These are phyloP conservation scores for Pseudogymnoascus sp. DNA, from an alignment of 2,329 filamentous ascomycete species.

Conservation along the genomic window DNA sequence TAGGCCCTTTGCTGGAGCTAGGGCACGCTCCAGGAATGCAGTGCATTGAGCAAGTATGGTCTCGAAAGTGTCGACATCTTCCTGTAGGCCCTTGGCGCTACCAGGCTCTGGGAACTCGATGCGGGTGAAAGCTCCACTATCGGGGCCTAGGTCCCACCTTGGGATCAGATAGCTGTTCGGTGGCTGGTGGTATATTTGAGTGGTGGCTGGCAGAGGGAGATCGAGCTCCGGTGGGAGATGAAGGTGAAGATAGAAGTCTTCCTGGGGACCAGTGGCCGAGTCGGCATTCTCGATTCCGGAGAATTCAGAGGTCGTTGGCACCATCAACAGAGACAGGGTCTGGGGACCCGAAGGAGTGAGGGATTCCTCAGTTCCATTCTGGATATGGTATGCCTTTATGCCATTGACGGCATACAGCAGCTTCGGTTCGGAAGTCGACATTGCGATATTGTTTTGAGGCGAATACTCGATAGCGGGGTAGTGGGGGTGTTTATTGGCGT, in stretches of 20 bases:
- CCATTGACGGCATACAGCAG: conserved; percentile 67
- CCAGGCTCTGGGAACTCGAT: conserved; percentile 80
- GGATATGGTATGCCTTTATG: conserved; percentile 85
- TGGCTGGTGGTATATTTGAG: conserved; percentile 94
- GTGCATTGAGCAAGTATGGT: conserved; percentile 98
- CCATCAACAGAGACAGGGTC: conserved; percentile 90
- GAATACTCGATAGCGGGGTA: conserved; percentile 8
- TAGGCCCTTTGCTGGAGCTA: conserved; percentile 37
- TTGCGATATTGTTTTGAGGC: neutral
- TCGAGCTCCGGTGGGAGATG: conserved; percentile 93
- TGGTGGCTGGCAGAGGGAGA: conserved; percentile 85
- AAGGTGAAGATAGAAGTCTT: conserved; percentile 95
- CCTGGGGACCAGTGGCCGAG: conserved; percentile 52
- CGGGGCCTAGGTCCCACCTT: conserved; percentile 84
- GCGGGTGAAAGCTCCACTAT: conserved; percentile 82
- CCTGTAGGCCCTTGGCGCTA: conserved; percentile 66
- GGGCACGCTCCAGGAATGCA: conserved; percentile 80
- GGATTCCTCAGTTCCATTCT: conserved; percentile 74
- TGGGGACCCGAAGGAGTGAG: conserved; percentile 82
- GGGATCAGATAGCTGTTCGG: conserved; percentile 90
- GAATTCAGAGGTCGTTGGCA: conserved; percentile 75
- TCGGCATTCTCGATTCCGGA: conserved; percentile 45
- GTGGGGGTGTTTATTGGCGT: neutral
- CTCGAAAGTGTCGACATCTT: conserved; percentile 93
- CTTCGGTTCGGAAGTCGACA: conserved; percentile 44